A percentile compares a stretch with the other conserved stretches of the same genome.
These are phyloP conservation scores for Penstemon davidsonii DNA, from an alignment of 257 asterid species.

Conservation along the genomic window DNA sequence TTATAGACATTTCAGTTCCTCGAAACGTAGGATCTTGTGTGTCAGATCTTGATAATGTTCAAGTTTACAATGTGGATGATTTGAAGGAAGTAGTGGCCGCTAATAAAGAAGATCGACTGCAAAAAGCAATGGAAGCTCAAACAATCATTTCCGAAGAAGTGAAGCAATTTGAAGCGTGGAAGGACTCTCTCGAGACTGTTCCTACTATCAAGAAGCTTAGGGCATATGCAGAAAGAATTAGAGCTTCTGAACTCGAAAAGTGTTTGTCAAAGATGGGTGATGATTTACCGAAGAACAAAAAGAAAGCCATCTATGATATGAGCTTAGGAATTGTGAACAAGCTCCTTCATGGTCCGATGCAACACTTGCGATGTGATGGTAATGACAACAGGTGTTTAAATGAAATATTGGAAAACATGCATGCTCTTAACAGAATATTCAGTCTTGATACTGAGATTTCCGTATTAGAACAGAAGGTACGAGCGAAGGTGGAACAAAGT, in stretches of 20 bases:
- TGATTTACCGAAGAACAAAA: slow-evolving; percentile 52
- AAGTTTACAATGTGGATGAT: slow-evolving; percentile 82
- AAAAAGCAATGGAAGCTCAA: slow-evolving; percentile 78
- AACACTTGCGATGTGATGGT: slow-evolving; percentile 77
- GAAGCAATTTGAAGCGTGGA: slow-evolving; percentile 76
- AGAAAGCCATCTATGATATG: slow-evolving; percentile 75
- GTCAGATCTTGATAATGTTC: slow-evolving; percentile 51
- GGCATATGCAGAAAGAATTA: slow-evolving; percentile 80
- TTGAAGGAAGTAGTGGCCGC: slow-evolving; percentile 90
- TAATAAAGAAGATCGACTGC: slow-evolving; percentile 71
- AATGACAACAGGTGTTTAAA: slow-evolving; percentile 45
- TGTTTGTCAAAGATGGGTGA: slow-evolving; percentile 74
- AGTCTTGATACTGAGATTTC: slow-evolving; percentile 66
- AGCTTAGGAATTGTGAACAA: slow-evolving; percentile 72
- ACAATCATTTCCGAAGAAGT: slow-evolving; percentile 69
- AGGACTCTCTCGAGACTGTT: slow-evolving; percentile 79
- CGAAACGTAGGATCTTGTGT: slow-evolving; percentile 78
- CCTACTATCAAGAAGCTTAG: slow-evolving; percentile 89
- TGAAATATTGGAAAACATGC: slow-evolving; percentile 74
- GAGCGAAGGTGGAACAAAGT: slow-evolving; percentile 58
- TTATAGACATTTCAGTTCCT: slow-evolving; percentile 87
- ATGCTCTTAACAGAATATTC: slow-evolving; percentile 76
- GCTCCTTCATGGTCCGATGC: slow-evolving; percentile 91
- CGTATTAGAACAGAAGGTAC: slow-evolving; percentile 66
- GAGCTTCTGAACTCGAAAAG: slow-evolving; percentile 78